A percentile compares a stretch with the other conserved stretches of the same genome.
Evolutionary conservation across 2,329 filamentous ascomycete genomes (phyloP).

Genomic region (Colletotrichum musicola): DNA sequence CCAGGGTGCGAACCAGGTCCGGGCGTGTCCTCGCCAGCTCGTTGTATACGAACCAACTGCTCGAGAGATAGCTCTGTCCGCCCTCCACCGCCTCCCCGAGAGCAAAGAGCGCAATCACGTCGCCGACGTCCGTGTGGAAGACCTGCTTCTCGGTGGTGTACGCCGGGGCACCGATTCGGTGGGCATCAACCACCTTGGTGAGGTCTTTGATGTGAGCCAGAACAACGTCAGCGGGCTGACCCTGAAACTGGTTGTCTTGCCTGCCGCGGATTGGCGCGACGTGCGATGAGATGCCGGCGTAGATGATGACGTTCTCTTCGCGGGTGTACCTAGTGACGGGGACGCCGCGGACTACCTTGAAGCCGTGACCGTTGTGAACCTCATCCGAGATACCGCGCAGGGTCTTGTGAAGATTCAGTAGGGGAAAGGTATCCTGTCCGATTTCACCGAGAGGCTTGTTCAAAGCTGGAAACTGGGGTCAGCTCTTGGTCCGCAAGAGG

Average conservation of each 20-base stretch:
- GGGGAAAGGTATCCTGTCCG: slow-evolving; percentile 64
- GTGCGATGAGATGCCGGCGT: slow-evolving; percentile 70
- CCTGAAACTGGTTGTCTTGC: slow-evolving; percentile 62
- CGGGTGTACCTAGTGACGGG: slow-evolving; percentile 63
- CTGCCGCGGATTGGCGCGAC: slow-evolving; percentile 66
- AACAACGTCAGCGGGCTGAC: slow-evolving; percentile 63
- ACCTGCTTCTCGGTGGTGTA: slow-evolving; percentile 73
- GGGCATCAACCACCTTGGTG: slow-evolving; percentile 47
- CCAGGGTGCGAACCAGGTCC: slow-evolving; percentile 69
- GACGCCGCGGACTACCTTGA: slow-evolving; percentile 71
- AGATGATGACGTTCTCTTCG: slow-evolving; percentile 71
- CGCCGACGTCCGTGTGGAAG: slow-evolving; percentile 72
- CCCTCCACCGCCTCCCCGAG: slow-evolving; percentile 65
- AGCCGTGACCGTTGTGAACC: slow-evolving; percentile 69
- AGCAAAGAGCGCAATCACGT: slow-evolving; percentile 70
- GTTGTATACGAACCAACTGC: slow-evolving; percentile 72
- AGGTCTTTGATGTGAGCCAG: slow-evolving; percentile 75
- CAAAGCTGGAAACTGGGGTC: not conserved
- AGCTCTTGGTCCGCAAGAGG: not conserved
- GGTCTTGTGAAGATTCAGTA: slow-evolving; percentile 62
- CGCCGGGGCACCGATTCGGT: slow-evolving; percentile 66
- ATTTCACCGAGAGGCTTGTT: slow-evolving; percentile 11
- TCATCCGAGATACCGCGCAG: slow-evolving; percentile 66
- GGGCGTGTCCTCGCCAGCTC: slow-evolving; percentile 69
- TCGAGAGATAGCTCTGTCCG: slow-evolving; percentile 69